Evolutionary conservation across 768 basidiomycete species (phyloP).

Genomic region (Punctularia strigosozonata): DNA sequence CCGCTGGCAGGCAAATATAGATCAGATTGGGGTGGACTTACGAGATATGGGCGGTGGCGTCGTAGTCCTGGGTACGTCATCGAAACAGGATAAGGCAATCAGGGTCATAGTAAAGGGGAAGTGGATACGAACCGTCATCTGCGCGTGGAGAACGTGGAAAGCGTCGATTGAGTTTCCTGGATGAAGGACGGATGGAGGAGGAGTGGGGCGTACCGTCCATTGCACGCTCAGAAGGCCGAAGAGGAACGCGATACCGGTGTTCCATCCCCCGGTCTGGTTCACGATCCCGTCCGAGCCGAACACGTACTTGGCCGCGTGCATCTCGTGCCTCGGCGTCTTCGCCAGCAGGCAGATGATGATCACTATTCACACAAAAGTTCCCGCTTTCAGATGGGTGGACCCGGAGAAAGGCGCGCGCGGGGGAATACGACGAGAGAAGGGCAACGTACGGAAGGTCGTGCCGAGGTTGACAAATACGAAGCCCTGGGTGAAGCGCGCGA

Average conservation of each 20-base stretch:
- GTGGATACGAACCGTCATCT: conserved; percentile 43
- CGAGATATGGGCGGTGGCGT: conserved; percentile 77
- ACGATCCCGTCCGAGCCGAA: conserved; percentile 65
- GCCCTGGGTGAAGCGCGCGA: conserved; percentile 60
- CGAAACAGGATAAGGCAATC: conserved; percentile 2
- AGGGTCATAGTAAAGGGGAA: conserved; percentile 1
- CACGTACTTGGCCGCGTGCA: conserved; percentile 73
- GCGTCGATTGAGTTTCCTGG: too few relatives aligned
- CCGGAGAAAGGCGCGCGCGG: not conserved
- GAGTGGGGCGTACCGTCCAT: conserved; percentile 52
- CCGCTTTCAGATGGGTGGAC: not conserved
- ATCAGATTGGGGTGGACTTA: too few relatives aligned
- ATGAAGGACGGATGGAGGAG: not conserved
- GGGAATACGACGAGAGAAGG: not conserved
- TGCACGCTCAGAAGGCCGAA: conserved; percentile 81
- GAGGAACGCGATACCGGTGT: conserved; percentile 69
- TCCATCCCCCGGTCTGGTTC: conserved; percentile 76
- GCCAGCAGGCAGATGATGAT: conserved; percentile 81
- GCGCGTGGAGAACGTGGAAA: conserved; percentile 5
- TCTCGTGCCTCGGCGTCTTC: conserved; percentile 57
- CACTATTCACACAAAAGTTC: conserved; percentile 26
- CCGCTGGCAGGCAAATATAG: not conserved
- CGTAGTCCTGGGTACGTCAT: conserved; percentile 44
- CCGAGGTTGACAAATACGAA: conserved; percentile 88
- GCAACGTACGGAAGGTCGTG: conserved; percentile 46